Conservation (phyloP, 1,284 basidiomycete species). For the Xerocomus nothofagi region DNA sequence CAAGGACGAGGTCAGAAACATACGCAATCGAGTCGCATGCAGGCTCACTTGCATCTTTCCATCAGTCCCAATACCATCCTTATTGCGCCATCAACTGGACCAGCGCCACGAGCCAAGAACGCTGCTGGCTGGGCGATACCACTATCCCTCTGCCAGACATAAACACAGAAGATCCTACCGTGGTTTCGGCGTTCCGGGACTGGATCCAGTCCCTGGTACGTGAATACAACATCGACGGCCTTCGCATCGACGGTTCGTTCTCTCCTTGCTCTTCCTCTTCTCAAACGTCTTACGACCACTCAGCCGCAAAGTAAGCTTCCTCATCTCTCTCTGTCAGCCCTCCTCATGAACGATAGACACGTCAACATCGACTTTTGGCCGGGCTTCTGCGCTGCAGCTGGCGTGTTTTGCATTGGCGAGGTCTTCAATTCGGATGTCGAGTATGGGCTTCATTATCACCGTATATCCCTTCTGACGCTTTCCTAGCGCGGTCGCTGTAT, state of each 20-base stretch:
- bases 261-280: neutral
- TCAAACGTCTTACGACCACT: constrained; percentile 1
- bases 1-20: constrained; percentile 52
- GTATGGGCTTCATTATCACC: constrained; percentile 37
- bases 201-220: constrained; percentile 62
- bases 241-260: constrained; percentile 68
- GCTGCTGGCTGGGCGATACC: constrained; percentile 74
- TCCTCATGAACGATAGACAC: constrained; percentile 44
- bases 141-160: constrained; percentile 64
- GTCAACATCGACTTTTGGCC: constrained; percentile 69
- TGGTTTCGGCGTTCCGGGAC: constrained; percentile 52
- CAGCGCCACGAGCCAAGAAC: constrained; percentile 65
- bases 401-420: constrained; percentile 85
- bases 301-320: constrained; percentile 59
- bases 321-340: neutral
- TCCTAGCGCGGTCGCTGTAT: constrained; percentile 33
- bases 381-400: constrained; percentile 64
- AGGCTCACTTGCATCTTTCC: constrained; percentile 11
- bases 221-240: constrained; percentile 61
- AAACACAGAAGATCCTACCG: constrained; percentile 65
- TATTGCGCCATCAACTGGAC: constrained; percentile 47
- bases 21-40: constrained; percentile 11
- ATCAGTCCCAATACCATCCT: constrained; percentile 37
- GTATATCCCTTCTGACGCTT: constrained; percentile 7
- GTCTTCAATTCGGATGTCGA: constrained; percentile 61